Percentiles rank a stretch among this genome's conserved stretches.
phyloP scores from a whole-genome alignment of 164 flowering plant species.

The Vitis rotundifolia region DNA sequence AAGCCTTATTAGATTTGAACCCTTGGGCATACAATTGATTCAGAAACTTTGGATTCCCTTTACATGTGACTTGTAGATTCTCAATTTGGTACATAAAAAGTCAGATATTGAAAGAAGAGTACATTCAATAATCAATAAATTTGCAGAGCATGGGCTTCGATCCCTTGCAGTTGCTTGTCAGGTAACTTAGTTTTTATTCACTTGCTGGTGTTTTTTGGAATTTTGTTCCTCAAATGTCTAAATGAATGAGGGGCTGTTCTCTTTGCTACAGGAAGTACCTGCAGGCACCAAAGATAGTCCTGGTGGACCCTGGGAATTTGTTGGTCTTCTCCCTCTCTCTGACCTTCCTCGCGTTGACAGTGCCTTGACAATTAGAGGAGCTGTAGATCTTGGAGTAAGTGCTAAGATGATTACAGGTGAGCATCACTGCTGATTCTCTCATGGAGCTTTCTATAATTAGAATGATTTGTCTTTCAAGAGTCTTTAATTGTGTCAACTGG shows the following conservation, averaged over 20 bases:
- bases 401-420: slow-evolving; percentile 46
- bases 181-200: neutral
- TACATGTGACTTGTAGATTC: slow-evolving; percentile 6
- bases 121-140: slow-evolving; percentile 17
- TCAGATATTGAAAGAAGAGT: slow-evolving; percentile 13
- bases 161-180: slow-evolving; percentile 22
- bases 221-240: neutral
- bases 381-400: slow-evolving; percentile 42
- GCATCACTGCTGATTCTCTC: slow-evolving; percentile 2
- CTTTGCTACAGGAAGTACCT: slow-evolving; percentile 29
- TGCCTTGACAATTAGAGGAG: slow-evolving; percentile 42
- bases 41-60: neutral
- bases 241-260: neutral
- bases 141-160: slow-evolving; percentile 21
- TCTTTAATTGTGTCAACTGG: too few relatives aligned
- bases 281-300: slow-evolving; percentile 36
- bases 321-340: slow-evolving; percentile 39
- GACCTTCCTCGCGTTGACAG: slow-evolving; percentile 46
- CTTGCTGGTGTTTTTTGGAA: neutral
- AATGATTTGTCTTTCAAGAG: too few relatives aligned
- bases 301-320: slow-evolving; percentile 42
- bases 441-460: too few relatives aligned
- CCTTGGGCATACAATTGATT: neutral
- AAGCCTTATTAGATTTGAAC: neutral
- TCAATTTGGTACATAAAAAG: slow-evolving; percentile 17